phyloP scores from a whole-genome alignment of 1,284 basidiomycete species.

The Tilletia setariae region DNA sequence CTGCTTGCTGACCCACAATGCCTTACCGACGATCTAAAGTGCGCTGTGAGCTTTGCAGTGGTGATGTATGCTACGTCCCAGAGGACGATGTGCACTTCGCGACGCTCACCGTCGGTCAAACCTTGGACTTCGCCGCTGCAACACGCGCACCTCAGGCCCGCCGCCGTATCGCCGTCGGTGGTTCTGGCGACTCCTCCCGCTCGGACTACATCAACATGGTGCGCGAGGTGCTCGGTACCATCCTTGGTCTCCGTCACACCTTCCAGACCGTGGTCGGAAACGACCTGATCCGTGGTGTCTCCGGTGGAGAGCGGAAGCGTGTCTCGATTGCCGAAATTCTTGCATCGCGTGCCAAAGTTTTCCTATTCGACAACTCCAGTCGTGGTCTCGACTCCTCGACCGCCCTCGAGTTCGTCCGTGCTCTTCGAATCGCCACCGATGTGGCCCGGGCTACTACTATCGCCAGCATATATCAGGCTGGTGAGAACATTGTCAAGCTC shows the following conservation, averaged over 20 bases:
- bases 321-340: slow-evolving; percentile 55
- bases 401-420: slow-evolving; percentile 42
- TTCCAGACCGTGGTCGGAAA: slow-evolving; percentile 55
- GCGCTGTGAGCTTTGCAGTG: not conserved
- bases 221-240: slow-evolving; percentile 41
- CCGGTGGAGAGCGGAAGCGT: slow-evolving; percentile 58
- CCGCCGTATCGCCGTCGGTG: slow-evolving; percentile 24
- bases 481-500: slow-evolving; percentile 38
- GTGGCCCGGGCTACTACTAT: slow-evolving; percentile 31
- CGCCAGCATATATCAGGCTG: slow-evolving; percentile 46
- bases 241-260: slow-evolving; percentile 44
- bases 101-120: slow-evolving; percentile 38
- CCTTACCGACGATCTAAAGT: not conserved
- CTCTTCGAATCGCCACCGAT: slow-evolving; percentile 42
- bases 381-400: slow-evolving; percentile 46
- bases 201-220: slow-evolving; percentile 27
- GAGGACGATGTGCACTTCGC: slow-evolving; percentile 28
- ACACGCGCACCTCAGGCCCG: slow-evolving; percentile 37
- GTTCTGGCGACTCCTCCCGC: slow-evolving; percentile 18
- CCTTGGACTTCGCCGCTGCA: slow-evolving; percentile 42
- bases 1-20: not conserved
- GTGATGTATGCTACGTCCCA: slow-evolving; percentile 2
- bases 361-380: slow-evolving; percentile 44
- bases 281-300: slow-evolving; percentile 40
- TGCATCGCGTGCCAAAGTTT: slow-evolving; percentile 39